Evolutionary conservation across 2,329 filamentous ascomycete species (phyloP).

Genomic region (Macrophomina pseudophaseolina): DNA sequence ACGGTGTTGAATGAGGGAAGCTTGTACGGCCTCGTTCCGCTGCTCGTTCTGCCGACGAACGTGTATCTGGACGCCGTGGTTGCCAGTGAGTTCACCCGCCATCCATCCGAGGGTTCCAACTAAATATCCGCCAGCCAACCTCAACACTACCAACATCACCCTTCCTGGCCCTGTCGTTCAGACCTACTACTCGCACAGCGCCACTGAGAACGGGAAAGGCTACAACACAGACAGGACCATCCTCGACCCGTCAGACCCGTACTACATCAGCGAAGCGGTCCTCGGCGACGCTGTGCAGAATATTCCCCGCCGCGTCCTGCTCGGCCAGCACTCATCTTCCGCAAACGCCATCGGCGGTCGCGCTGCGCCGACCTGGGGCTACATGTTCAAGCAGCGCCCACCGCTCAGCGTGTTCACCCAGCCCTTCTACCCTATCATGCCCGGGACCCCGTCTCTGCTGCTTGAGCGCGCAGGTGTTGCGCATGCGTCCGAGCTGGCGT

Average conservation of each 20-base stretch:
- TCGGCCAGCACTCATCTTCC: background rate
- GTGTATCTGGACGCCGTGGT: background rate
- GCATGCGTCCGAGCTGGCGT: background rate
- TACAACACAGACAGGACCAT: conserved; percentile 5
- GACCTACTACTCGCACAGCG: background rate
- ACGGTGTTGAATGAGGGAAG: background rate
- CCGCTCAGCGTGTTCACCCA: background rate
- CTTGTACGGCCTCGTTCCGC: too few species aligned
- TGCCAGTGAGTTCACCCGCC: background rate
- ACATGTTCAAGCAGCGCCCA: background rate
- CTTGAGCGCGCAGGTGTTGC: background rate
- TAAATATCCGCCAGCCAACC: background rate
- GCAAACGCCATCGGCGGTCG: background rate
- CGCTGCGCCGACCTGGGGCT: background rate
- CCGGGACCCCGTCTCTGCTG: too few species aligned
- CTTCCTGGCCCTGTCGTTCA: background rate
- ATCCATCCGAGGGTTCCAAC: background rate
- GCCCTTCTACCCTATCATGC: background rate
- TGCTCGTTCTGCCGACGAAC: too few species aligned
- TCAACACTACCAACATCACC: background rate
- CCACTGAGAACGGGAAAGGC: background rate
- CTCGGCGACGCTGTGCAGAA: background rate
- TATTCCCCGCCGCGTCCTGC: background rate
- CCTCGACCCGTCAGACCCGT: background rate
- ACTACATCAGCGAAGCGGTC: conserved; percentile 6